Evolutionary conservation across 1,139 yeast species (phyloP), one percentile per base, ranked within the genome.

Genomic region (Pneumocystis oryctolagi): DNA sequence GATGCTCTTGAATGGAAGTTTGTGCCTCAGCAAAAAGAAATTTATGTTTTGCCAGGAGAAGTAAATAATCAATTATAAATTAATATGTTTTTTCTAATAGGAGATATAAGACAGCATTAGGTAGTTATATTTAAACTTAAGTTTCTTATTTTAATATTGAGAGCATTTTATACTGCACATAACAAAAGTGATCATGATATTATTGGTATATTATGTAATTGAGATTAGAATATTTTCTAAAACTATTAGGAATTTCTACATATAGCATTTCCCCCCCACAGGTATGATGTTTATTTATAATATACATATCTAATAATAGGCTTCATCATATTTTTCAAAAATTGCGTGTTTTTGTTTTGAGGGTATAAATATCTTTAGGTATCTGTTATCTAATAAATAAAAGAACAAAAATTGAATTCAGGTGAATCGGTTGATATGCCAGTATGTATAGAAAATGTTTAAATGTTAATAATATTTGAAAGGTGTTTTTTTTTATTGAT

Each of bases 371-470:
- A 47, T 47, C 55, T 25, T 47, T 25, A 40, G 14, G 25, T 25
- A 47, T 8, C 3, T 12, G 3, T n/a, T n/a, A 25, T 47, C 30
- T 47, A 47, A 47, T 16, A 47, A 25, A 47, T 20, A 12, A 9
- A 47, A 75, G 98, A 92, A 73, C 99, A 92, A 74, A 81, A 89
- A 73, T 78, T 92, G 68, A 81, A 85, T 64, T 96, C 97, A 1
- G 97, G 97, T 5, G 99, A 94, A 76, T 97, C 92, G 73, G 96
- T 94, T 18, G 99, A 94, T 72, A 92, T 94, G 98, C 99, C 99
- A 2, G 66, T 65, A 57, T 35, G 42, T 57, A 20, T 35, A 20
- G 12, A 57, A 20, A 20, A 20, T 14, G 1, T 12, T 9, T 35
- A 14, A 28, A 35, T 57, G 16, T 37, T 37, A 35, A 18, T 25